These are phyloP conservation scores for Xylariaceae sp. DNA, from an alignment of 2,329 filamentous ascomycete genomes.

Conservation along the genomic window DNA sequence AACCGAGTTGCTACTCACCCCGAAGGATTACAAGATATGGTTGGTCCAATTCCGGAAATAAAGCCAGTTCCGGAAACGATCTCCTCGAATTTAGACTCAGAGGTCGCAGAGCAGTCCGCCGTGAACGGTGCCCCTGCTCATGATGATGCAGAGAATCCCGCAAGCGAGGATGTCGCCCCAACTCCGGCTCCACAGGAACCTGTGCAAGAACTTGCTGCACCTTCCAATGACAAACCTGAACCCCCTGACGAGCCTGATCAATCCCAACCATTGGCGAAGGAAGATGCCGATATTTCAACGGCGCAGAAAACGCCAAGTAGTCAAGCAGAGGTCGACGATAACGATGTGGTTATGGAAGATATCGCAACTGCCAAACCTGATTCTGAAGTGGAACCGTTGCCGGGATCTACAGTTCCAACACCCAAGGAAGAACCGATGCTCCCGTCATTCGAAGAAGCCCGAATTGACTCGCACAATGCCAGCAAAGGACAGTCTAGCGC, in stretches of 20 bases:
- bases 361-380: slow-evolving; percentile 23
- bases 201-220: slow-evolving; percentile 5
- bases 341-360: slow-evolving; percentile 37
- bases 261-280: slow-evolving; percentile 28
- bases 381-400: slow-evolving; percentile 19
- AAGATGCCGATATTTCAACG: slow-evolving; percentile 23
- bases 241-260: slow-evolving; percentile 16
- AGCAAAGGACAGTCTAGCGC: slow-evolving; percentile 37
- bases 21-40: slow-evolving; percentile 40
- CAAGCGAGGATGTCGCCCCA: slow-evolving; percentile 20
- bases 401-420: slow-evolving; percentile 13
- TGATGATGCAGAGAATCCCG: slow-evolving; percentile 6
- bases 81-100: slow-evolving; percentile 18
- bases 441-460: slow-evolving; percentile 28
- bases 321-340: slow-evolving; percentile 25
- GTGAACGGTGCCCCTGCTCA: slow-evolving; percentile 3
- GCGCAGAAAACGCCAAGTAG: slow-evolving; percentile 13
- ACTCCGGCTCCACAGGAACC: slow-evolving; percentile 13
- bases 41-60: slow-evolving; percentile 39
- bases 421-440: slow-evolving; percentile 21
- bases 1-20: slow-evolving; percentile 42
- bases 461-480: slow-evolving; percentile 23
- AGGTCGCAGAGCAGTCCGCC: slow-evolving; percentile 22
- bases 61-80: slow-evolving; percentile 24
- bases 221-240: slow-evolving; percentile 5